Conservation (phyloP, 306 rosid species). For the Crotalaria pallida region DNA sequence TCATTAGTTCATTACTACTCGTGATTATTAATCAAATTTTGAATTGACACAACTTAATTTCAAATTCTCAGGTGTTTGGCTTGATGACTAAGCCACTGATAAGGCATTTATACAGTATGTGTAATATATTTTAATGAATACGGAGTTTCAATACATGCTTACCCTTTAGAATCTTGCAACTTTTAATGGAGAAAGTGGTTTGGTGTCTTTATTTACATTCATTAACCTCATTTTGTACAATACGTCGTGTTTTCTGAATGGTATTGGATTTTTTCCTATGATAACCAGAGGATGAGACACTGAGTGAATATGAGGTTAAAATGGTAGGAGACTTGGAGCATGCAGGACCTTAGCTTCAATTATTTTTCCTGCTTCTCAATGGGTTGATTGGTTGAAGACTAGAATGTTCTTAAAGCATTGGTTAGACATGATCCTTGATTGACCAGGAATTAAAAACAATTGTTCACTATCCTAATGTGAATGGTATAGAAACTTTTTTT, state of each 20-base stretch:
- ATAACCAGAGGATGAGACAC: too few species aligned
- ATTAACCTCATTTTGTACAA: neutral
- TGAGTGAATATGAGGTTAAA: too few species aligned
- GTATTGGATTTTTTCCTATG: slow-evolving; percentile 95
- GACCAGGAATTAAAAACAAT: too few species aligned
- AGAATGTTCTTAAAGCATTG: too few species aligned
- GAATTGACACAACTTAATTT: slow-evolving; percentile 17
- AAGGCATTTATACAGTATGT: slow-evolving; percentile 69
- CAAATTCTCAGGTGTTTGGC: slow-evolving; percentile 76
- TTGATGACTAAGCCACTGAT: slow-evolving; percentile 91
- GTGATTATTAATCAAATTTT: neutral
- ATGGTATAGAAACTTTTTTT: too few species aligned
- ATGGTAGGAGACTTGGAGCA: too few species aligned
- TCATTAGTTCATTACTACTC: neutral
- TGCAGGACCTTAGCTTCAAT: too few species aligned
- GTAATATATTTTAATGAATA: neutral
- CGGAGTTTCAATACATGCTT: neutral
- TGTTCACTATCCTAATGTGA: too few species aligned
- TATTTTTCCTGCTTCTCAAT: too few species aligned
- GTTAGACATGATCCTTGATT: too few species aligned
- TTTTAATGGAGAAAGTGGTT: slow-evolving; percentile 9
- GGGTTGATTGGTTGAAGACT: too few species aligned
- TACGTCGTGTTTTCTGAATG: slow-evolving; percentile 22
- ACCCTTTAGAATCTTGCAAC: slow-evolving; percentile 5
- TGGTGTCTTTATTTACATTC: neutral